These are phyloP conservation scores for Clavispora vitiphila DNA, from an alignment of 805 yeast species.

Conservation along the genomic window DNA sequence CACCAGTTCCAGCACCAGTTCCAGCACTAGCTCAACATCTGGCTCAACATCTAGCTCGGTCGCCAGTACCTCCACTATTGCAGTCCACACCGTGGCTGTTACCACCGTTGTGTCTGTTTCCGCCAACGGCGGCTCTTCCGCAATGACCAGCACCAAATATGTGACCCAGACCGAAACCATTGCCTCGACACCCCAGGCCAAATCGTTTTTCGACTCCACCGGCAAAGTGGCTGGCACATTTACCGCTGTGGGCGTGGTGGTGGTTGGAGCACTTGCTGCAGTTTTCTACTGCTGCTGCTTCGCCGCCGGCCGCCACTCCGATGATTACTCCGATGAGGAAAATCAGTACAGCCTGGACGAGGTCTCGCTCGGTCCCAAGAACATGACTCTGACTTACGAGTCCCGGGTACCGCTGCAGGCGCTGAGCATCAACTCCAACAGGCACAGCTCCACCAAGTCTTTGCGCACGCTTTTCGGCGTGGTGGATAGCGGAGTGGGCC, in stretches of 20 bases:
- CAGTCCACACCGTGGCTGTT: constrained; percentile 1
- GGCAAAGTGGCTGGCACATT: constrained; percentile 87
- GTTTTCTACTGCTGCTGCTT: constrained; percentile 39
- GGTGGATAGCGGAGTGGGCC: constrained; percentile 8
- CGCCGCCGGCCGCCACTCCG: constrained; percentile 14
- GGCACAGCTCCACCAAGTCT: constrained; percentile 33
- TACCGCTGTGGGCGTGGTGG: constrained; percentile 69
- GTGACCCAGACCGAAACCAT: constrained; percentile 16
- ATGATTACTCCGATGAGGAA: constrained; percentile 35
- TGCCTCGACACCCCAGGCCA: constrained; percentile 5
- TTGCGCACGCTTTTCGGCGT: constrained; percentile 22
- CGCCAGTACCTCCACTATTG: constrained; percentile 2
- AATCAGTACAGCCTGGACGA: constrained; percentile 34
- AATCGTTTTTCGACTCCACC: constrained; percentile 56
- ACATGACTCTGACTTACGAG: constrained; percentile 6
- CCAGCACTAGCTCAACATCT: constrained; percentile 16
- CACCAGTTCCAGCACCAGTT: constrained; percentile 10
- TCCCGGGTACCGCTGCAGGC: constrained; percentile 8
- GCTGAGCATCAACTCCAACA: constrained; percentile 16
- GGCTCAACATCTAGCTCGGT: too few species aligned
- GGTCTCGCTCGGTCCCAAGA: constrained; percentile 18
- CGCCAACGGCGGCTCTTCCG: constrained; percentile 29
- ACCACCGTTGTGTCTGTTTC: constrained; percentile 27
- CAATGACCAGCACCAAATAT: constrained; percentile 18
- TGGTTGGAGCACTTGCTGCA: constrained; percentile 37